These are phyloP conservation scores for Alopecurus myosuroides DNA, from an alignment of 176 grass and related monocot genomes.

Conservation along the genomic window DNA sequence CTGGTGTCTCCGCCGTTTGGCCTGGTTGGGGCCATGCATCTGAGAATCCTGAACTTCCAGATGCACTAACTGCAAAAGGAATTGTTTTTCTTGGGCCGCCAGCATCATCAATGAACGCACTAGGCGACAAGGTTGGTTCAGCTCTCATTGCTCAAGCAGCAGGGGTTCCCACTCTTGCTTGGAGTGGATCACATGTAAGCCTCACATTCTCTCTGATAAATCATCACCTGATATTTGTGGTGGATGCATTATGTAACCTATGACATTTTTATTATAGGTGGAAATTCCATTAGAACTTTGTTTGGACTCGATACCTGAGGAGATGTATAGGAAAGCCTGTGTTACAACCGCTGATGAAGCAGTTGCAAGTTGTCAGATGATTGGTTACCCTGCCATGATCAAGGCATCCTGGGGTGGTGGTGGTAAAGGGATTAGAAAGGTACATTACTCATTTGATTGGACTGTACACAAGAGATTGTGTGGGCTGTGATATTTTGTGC, in stretches of 20 bases:
- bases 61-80: slow-evolving; percentile 66
- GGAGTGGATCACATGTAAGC: slow-evolving; percentile 96
- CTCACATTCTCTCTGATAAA: slow-evolving; percentile 16
- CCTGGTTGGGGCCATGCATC: slow-evolving; percentile 99
- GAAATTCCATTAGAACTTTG: slow-evolving; percentile 70
- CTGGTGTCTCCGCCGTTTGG: slow-evolving; percentile 90
- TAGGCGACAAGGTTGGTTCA: slow-evolving; percentile 98
- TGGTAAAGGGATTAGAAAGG: slow-evolving; percentile 99
- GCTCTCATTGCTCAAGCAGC: slow-evolving; percentile 98
- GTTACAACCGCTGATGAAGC: slow-evolving; percentile 95
- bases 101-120: slow-evolving; percentile 76
- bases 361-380: slow-evolving; percentile 81
- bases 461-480: slow-evolving; percentile 1
- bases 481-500: slow-evolving; percentile 22
- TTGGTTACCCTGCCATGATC: slow-evolving; percentile 98
- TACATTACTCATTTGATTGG: slow-evolving; percentile 21
- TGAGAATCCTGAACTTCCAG: slow-evolving; percentile 96
- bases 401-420: slow-evolving; percentile 98
- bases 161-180: slow-evolving; percentile 88
- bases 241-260: slow-evolving; percentile 7
- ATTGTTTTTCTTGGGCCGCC: slow-evolving; percentile 95
- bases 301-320: slow-evolving; percentile 70
- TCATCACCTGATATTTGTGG: slow-evolving; percentile 3
- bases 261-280: slow-evolving; percentile 41
- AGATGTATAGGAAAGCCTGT: slow-evolving; percentile 93